Evolutionary conservation across 768 basidiomycete genomes (phyloP).

Genomic region (Lentinula detonsa): DNA sequence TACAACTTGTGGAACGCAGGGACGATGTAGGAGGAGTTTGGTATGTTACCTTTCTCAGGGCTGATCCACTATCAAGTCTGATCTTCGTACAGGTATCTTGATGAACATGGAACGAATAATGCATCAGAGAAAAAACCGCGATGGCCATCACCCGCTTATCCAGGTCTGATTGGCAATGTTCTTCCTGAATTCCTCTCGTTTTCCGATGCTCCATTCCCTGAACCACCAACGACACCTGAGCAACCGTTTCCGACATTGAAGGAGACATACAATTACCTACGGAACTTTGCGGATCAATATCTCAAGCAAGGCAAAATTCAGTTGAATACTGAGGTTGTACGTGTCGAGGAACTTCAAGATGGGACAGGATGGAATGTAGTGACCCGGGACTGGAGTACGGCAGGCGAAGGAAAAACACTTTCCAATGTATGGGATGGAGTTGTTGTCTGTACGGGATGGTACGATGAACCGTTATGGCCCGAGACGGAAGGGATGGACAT

Average conservation of each 20-base stretch:
- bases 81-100: conserved; percentile 23
- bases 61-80: not conserved
- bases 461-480: conserved; percentile 41
- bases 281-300: conserved; percentile 26
- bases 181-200: conserved; percentile 38
- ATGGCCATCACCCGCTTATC: conserved; percentile 46
- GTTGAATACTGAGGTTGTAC: conserved; percentile 32
- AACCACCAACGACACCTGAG: conserved; percentile 16
- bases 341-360: conserved; percentile 27
- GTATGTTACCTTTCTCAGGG: conserved; percentile 18
- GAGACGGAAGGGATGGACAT: conserved; percentile 34
- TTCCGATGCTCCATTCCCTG: conserved; percentile 29
- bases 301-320: conserved; percentile 26
- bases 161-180: conserved; percentile 43
- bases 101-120: conserved; percentile 12
- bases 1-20: conserved; percentile 40
- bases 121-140: conserved; percentile 13
- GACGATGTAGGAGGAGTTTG: conserved; percentile 48
- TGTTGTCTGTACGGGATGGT: conserved; percentile 37
- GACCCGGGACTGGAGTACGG: conserved; percentile 27
- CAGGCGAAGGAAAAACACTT: conserved; percentile 6
- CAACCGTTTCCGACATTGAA: conserved; percentile 35
- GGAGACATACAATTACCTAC: conserved; percentile 33
- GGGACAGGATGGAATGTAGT: conserved; percentile 32
- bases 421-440: conserved; percentile 43